Evolutionary conservation across 805 yeast genomes (phyloP), one percentile per base, ranked within the genome.

Genomic region (Candida glaebosa): DNA sequence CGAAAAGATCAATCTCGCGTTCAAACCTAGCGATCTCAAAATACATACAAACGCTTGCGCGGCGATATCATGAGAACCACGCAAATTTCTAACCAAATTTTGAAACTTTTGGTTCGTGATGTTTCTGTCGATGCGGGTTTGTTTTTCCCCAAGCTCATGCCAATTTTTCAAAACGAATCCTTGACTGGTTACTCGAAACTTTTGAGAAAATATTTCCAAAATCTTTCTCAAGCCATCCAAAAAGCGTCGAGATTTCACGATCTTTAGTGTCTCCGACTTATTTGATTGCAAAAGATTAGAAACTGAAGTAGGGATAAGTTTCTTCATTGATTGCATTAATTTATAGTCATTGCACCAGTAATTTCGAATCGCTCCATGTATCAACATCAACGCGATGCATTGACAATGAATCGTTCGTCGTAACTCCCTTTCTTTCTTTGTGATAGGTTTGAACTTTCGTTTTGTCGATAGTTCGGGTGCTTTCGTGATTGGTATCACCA

Each of bases 41-140:
- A 91, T 52, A 0, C 86, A 79, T 12, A 88, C 87, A 64, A 87
- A 90, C 0, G 96, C 97, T 54, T 87, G 96, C 0, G 93, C 89
- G 0, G 84, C 84, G 5, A 87, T 43, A 56, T 91, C 97, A 25
- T 85, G 60, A 2, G 87, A 78, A 0, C 98, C 99, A 14, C 71
- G 58, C 18, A 76, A 76, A 12, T 65, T 55, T 2, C 57, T 41
- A 0, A 86, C 56, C 14, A 67, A 54, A 16, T 60, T 60, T 5
- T 58, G 53, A 52, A 85, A 87, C 34, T 65, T 64, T 2, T 54
- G 53, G 24, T 69, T 61, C 0, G 67, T 60, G 12, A 76, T 51
- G 24, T 54, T 49, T 30, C 48, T 50, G 8, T 51, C 57, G 18
- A 45, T 51, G 39, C 44, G 50, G 20, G 44, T 44, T 45, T 64